Evolutionary conservation across 1,139 yeast species (phyloP).

Genomic region (Debaryomycetaceae sp.): DNA sequence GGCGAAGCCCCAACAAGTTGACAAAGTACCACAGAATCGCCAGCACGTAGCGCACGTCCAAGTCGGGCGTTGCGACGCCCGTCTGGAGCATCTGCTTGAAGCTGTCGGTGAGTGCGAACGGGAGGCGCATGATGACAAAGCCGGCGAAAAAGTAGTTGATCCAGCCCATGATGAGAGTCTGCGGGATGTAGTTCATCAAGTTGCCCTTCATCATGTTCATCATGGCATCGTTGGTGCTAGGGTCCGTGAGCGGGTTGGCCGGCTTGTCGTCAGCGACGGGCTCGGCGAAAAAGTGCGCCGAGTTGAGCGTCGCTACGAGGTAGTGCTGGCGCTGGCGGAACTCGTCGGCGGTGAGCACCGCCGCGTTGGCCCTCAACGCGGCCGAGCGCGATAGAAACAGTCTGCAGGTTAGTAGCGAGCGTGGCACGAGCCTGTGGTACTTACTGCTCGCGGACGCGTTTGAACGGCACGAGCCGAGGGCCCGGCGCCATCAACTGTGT

Average conservation of each 20-base stretch:
- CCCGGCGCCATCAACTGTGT: conserved; percentile 56
- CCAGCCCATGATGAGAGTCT: conserved; percentile 94
- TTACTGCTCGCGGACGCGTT: conserved; percentile 56
- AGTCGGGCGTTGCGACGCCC: conserved; percentile 79
- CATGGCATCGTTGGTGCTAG: conserved; percentile 20
- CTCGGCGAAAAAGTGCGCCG: conserved; percentile 48
- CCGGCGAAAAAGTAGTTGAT: conserved; percentile 82
- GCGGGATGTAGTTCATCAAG: conserved; percentile 60
- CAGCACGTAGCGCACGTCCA: conserved; percentile 92
- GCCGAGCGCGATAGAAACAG: conserved; percentile 55
- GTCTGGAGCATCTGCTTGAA: conserved; percentile 90
- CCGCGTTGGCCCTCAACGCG: conserved; percentile 45
- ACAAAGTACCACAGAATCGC: conserved; percentile 97
- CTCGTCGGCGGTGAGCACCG: conserved; percentile 41
- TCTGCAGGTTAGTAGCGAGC: conserved; percentile 15
- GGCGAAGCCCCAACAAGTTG: conserved; percentile 77
- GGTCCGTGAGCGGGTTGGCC: conserved; percentile 65
- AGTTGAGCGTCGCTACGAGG: conserved; percentile 41
- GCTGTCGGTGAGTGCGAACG: conserved; percentile 72
- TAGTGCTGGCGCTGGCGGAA: conserved; percentile 46
- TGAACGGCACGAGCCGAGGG: conserved; percentile 51
- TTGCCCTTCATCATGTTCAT: conserved; percentile 10
- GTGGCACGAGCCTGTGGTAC: conserved; percentile 12
- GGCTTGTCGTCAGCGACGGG: conserved; percentile 42
- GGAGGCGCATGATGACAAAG: conserved; percentile 16